Base-by-base conservation (phyloP, 345 rosid species). In the Eutrema heterophyllum region DNA sequence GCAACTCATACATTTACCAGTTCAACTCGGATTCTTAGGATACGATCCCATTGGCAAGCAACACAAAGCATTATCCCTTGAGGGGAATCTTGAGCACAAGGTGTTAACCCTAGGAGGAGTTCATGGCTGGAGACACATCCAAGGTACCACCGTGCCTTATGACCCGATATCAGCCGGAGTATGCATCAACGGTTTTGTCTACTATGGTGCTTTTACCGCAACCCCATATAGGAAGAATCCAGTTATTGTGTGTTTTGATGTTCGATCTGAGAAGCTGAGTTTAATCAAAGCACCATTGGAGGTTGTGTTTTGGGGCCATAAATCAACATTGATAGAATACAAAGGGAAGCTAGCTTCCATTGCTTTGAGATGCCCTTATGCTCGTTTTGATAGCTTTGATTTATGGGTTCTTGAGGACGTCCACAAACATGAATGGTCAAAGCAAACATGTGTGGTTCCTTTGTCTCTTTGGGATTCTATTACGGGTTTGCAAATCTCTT, bases 341-440 rank as follows among this genome's bases (percentile, higher is more conserved):
- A 50, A 38, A 38, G 59, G 70, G 38, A 66, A 66, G 59, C 59
- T 66, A 36, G 59, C 70, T 66, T 50, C 38, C 33, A 66, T 66
- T 35, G 21, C 21, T 21, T 48, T 66, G 48, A n/a, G 24, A 49
- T 0, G 2, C 36, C 49, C 38, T 51, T 11, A 32, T 64, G 16
- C 0, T 48, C 49, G 15, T 24, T 38, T 24, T 24, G 1, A 9
- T 9, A 26, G 38, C 9, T 67, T 50, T 50, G 57, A 66, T 49
- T 29, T 66, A 24, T 67, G 70, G 70, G 38, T 66, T 38, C 46
- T 66, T 36, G 48, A 66, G 36, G 59, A 51, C 36, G 10, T 16
- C 32, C 6, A 13, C 36, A 51, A 52, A 67, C 71, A 39, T 52
- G 49, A 67, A 39, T 67, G 60, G 71, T 51, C 71, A n/a, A 38